phyloP scores from a whole-genome alignment of 495 filamentous ascomycete species.

The Xylaria flabelliformis region DNA sequence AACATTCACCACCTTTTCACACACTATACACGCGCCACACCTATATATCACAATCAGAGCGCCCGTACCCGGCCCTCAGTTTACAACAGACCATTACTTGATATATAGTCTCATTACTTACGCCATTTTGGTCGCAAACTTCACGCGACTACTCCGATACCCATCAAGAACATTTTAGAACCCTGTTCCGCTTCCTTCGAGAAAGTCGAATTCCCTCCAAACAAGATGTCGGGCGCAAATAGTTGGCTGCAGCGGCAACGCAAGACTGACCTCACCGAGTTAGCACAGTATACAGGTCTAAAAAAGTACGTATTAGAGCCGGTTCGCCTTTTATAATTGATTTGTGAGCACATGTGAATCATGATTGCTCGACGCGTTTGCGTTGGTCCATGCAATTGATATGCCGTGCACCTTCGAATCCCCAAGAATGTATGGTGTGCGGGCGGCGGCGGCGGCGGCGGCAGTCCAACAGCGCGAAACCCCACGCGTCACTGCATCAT shows the following conservation, averaged over 20 bases:
- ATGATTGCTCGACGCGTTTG: background rate
- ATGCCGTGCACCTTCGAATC: slow-evolving; percentile 27
- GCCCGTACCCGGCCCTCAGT: slow-evolving; percentile 18
- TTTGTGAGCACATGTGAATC: slow-evolving; percentile 22
- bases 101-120: slow-evolving; percentile 21
- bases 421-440: slow-evolving; percentile 25
- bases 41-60: slow-evolving; percentile 19
- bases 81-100: slow-evolving; percentile 32
- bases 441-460: slow-evolving; percentile 23
- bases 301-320: slow-evolving; percentile 64
- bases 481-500: slow-evolving; percentile 32
- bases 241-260: slow-evolving; percentile 84
- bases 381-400: background rate
- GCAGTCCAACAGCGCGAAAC: slow-evolving; percentile 16
- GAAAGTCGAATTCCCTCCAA: background rate
- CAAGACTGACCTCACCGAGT: slow-evolving; percentile 79
- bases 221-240: slow-evolving; percentile 52
- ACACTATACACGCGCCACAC: slow-evolving; percentile 31
- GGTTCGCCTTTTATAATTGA: slow-evolving; percentile 19
- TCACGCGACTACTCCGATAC: slow-evolving; percentile 39
- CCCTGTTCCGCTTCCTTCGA: background rate
- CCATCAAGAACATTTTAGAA: slow-evolving; percentile 9
- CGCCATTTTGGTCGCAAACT: slow-evolving; percentile 44
- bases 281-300: slow-evolving; percentile 75
- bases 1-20: slow-evolving; percentile 38